Evolutionary conservation across 352 stramenopile species (phyloP).

Genomic region (Globisporangium irregulare): DNA sequence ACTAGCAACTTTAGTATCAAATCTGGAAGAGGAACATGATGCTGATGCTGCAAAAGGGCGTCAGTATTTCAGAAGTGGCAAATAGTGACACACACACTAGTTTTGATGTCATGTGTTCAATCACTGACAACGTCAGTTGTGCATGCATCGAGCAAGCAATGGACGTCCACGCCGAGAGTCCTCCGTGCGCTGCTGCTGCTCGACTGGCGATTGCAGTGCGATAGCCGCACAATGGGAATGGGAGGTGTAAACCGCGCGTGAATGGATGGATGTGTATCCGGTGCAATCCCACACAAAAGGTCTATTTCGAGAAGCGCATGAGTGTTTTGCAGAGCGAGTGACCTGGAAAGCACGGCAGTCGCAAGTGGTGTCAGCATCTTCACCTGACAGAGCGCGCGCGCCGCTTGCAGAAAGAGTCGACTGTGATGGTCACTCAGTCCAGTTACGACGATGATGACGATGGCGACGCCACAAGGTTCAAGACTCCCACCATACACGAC

Average conservation of each 20-base stretch:
- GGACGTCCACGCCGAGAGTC: no score
- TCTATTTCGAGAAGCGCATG: not conserved
- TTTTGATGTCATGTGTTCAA: no score
- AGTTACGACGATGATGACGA: not conserved
- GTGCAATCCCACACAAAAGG: not conserved
- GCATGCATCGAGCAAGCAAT: no score
- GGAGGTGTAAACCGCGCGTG: no score
- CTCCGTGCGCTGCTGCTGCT: no score
- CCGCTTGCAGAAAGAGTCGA: not conserved
- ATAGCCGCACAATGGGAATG: no score
- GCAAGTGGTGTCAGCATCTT: not conserved
- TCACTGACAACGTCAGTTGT: no score
- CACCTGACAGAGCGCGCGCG: not conserved
- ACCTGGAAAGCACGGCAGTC: not conserved
- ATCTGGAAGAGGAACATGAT: not conserved
- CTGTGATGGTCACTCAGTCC: slow-evolving; percentile 2
- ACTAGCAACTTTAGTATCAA: not conserved
- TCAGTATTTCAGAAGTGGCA: not conserved
- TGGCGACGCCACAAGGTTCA: not conserved
- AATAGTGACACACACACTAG: not conserved
- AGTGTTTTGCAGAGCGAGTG: not conserved
- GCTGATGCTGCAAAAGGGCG: slow-evolving; percentile 3
- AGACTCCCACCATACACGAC: not conserved
- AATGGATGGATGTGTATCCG: no score
- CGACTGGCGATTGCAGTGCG: no score